A percentile compares a stretch with the other conserved stretches of the same genome.
phyloP scores from a whole-genome alignment of 2,329 filamentous ascomycete species.

The Dactylellina parvicollis region DNA sequence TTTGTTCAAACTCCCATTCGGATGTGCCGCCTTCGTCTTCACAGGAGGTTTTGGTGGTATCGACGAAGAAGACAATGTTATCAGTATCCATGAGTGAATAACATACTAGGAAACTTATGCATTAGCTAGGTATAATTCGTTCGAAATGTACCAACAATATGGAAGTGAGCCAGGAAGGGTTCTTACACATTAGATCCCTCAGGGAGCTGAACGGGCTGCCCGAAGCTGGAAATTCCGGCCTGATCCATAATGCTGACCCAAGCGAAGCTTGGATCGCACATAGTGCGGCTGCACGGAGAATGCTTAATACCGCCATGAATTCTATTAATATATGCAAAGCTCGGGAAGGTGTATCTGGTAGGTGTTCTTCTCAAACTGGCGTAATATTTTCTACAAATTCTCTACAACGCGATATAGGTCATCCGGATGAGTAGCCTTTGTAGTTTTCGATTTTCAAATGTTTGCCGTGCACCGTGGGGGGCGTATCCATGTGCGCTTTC shows the following conservation, averaged over 20 bases:
- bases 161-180: not conserved
- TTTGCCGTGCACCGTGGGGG: too few species aligned
- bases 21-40: conserved; percentile 8
- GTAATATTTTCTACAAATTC: too few species aligned
- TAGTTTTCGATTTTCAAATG: too few species aligned
- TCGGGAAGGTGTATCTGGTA: too few species aligned
- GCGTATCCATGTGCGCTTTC: too few species aligned
- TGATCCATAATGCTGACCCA: not conserved
- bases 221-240: not conserved
- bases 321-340: too few species aligned
- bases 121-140: not conserved
- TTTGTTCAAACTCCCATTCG: conserved; percentile 2
- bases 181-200: not conserved
- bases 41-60: not conserved
- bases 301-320: too few species aligned
- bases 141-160: too few species aligned
- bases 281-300: too few species aligned
- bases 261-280: not conserved
- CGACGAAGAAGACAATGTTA: conserved; percentile 1
- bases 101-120: not conserved
- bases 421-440: too few species aligned
- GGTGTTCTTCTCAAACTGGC: too few species aligned
- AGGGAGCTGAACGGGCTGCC: not conserved
- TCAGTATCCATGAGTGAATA: not conserved
- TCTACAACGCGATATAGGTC: too few species aligned